Evolutionary conservation across 169 alveolate genomes (phyloP), one percentile per base, ranked within the genome.

Genomic region (Plasmodium coatneyi): DNA sequence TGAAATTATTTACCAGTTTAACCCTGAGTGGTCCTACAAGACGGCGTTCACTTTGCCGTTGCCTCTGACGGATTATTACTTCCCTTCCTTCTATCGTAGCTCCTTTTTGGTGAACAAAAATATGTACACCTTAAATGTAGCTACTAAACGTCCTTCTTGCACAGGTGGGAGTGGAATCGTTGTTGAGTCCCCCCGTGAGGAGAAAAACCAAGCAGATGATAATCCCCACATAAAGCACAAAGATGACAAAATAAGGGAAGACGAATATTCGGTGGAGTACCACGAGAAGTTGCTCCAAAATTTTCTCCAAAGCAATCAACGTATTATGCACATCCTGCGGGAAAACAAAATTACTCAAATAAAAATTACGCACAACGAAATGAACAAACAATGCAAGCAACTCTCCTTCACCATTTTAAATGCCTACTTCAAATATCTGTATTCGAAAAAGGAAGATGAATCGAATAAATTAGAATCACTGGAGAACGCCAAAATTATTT

Each of bases 11-110:
- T 84, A 84, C 70, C 84, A 84, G 52, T 49, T 84, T 74, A 16
- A 72, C 28, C 83, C 93, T 74, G 93, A 84, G 79, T 84, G 93
- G 93, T 84, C 93, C 22, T 84, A 84, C 41, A 84, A 84, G 79
- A 84, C 93, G 22, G 22, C 83, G 12, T 84, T 72, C 66, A 84
- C 93, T 25, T 84, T 84, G 34, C 93, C 93, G 28, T 22, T 84
- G 41, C 93, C 93, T 14, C 76, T 84, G 41, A 84, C 93, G 12
- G 71, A 49, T n/a, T 84, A 74, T 41, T 84, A 84, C 25, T 84
- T 84, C 28, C 78, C 82, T 19, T 32, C 36, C 25, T 71, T 56
- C 25, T 19, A 66, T 74, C 32, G 70, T 52, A 84, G 66, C 34
- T 52, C 84, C 16, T 39, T 72, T 72, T 32, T 84, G 80, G 43